These are phyloP conservation scores for Claviceps quebecensis DNA, from an alignment of 2,329 filamentous ascomycete genomes.

Conservation along the genomic window DNA sequence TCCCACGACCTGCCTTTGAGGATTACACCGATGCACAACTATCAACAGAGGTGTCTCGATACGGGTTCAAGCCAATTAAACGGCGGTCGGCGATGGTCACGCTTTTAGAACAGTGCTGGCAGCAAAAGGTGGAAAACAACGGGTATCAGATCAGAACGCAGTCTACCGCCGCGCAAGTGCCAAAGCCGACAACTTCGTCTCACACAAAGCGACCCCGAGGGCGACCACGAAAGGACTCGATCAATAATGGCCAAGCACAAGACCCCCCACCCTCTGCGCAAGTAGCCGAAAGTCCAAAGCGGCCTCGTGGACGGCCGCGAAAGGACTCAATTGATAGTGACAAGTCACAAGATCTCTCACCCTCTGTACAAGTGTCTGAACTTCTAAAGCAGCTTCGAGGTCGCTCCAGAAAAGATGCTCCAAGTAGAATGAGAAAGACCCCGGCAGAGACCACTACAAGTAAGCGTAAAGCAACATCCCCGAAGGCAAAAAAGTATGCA, in stretches of 20 bases:
- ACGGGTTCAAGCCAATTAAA: slow-evolving; percentile 61
- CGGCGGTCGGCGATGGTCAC: slow-evolving; percentile 55
- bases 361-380: too few relatives aligned
- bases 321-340: too few relatives aligned
- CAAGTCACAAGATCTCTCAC: too few relatives aligned
- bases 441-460: too few relatives aligned
- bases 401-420: too few relatives aligned
- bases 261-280: slow-evolving; percentile 24
- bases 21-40: slow-evolving; percentile 49
- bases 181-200: slow-evolving; percentile 1
- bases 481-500: slow-evolving; percentile 18
- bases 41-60: slow-evolving; percentile 44
- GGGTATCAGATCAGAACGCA: slow-evolving; percentile 9
- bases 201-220: slow-evolving; percentile 18
- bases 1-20: slow-evolving; percentile 40
- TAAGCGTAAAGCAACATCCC: too few relatives aligned
- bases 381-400: too few relatives aligned
- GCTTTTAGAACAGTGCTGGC: slow-evolving; percentile 57
- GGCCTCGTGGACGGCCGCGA: slow-evolving; percentile 22
- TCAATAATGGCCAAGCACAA: slow-evolving; percentile 12
- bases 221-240: slow-evolving; percentile 19
- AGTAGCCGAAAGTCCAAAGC: slow-evolving; percentile 20
- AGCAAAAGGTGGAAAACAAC: slow-evolving; percentile 32
- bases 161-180: neutral
- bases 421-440: too few relatives aligned